A percentile compares a stretch with the other conserved stretches of the same genome.
phyloP scores from a whole-genome alignment of 2,329 filamentous ascomycete species.

The Colletotrichum paranaense region DNA sequence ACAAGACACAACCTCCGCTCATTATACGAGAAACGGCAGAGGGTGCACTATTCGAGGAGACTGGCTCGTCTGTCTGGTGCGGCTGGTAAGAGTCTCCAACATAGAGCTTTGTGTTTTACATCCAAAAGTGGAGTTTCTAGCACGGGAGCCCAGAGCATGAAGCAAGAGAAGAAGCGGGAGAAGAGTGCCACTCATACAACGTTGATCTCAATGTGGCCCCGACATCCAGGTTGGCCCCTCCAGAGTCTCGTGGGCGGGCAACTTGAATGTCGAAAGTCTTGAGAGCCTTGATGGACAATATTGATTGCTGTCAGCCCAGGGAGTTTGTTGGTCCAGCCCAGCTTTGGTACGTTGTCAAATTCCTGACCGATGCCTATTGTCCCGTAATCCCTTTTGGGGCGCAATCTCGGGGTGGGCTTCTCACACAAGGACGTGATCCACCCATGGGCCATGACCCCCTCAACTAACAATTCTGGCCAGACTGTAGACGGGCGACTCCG shows the following conservation, averaged over 20 bases:
- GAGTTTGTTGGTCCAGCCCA: neutral
- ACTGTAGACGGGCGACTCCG: conserved; percentile 8
- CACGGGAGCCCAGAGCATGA: neutral
- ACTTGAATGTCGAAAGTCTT: neutral
- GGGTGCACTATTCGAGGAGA: neutral
- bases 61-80: neutral
- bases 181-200: neutral
- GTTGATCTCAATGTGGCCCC: neutral
- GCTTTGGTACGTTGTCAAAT: neutral
- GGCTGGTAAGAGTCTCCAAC: neutral
- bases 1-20: neutral
- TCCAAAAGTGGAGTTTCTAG: neutral
- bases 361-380: conserved; percentile 1
- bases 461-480: conserved; percentile 10
- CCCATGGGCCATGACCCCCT: neutral
- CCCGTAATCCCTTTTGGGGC: conserved; percentile 7
- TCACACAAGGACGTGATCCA: conserved; percentile 15
- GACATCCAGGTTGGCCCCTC: neutral
- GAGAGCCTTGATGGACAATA: neutral
- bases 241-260: neutral
- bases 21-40: neutral
- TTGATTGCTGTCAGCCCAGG: neutral
- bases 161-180: neutral
- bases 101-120: neutral
- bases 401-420: conserved; percentile 29